Conservation (phyloP, 768 basidiomycete species). For the Paxillus involutus region DNA sequence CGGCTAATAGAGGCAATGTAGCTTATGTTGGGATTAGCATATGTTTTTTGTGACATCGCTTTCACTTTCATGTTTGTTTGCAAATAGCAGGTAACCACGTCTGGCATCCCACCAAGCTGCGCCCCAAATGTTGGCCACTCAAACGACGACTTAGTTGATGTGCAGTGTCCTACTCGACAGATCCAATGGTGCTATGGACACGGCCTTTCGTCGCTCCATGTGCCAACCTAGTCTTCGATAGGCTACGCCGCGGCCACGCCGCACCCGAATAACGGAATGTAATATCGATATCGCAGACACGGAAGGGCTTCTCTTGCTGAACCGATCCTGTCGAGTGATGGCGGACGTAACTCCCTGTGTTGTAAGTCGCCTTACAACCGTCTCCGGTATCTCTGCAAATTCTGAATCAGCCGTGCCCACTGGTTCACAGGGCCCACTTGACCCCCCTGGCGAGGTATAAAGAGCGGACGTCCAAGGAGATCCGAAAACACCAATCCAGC, state of each 20-base stretch:
- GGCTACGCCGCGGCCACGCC: too few species aligned
- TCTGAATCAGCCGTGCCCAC: background rate
- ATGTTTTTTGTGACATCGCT: background rate
- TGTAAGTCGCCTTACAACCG: background rate
- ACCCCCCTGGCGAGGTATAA: slow-evolving; percentile 18
- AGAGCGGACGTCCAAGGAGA: slow-evolving; percentile 10
- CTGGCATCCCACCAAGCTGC: too few species aligned
- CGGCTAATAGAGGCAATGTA: background rate
- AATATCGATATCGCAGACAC: background rate
- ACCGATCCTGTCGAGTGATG: background rate
- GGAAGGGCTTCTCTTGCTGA: background rate
- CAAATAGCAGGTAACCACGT: background rate
- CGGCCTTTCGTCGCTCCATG: background rate
- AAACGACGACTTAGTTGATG: background rate
- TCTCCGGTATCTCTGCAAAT: background rate
- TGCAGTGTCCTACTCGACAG: background rate
- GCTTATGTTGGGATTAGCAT: background rate
- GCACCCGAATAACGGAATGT: slow-evolving; percentile 5
- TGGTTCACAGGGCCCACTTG: background rate
- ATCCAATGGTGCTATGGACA: background rate
- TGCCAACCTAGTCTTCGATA: slow-evolving; percentile 7
- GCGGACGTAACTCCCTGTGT: background rate
- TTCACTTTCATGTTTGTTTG: background rate
- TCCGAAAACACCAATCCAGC: background rate
- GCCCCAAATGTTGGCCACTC: background rate